phyloP scores from a whole-genome alignment of 345 rosid genomes.

The Ceriops zippeliana region DNA sequence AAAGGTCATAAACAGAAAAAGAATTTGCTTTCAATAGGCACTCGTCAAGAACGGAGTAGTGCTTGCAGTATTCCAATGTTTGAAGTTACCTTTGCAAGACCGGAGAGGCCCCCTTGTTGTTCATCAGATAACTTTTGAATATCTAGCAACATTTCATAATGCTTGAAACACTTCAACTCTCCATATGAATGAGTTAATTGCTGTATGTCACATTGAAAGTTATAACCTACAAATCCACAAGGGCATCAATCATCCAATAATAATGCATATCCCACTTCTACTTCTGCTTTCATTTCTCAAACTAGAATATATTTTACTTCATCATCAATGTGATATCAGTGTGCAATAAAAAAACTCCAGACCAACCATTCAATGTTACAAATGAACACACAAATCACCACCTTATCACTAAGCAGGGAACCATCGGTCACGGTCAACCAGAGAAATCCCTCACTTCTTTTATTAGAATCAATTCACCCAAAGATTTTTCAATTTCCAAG shows the following conservation, averaged over 20 bases:
- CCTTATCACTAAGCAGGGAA: no score
- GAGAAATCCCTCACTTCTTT: not conserved
- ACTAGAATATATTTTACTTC: not conserved
- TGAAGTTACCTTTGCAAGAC: constrained; percentile 65
- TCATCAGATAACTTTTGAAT: constrained; percentile 72
- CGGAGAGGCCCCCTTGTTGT: constrained; percentile 71
- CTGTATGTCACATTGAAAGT: constrained; percentile 72
- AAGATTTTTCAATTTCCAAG: not conserved
- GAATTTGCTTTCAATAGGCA: not conserved
- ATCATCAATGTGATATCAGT: no score
- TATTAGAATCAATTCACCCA: not conserved
- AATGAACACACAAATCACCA: no score
- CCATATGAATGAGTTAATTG: constrained; percentile 65
- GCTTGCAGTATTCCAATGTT: constrained; percentile 1
- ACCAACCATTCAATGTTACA: no score
- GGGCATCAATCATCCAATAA: not conserved
- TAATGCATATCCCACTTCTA: not conserved
- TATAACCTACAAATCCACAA: constrained; percentile 56
- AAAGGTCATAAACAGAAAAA: not conserved
- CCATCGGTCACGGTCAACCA: no score
- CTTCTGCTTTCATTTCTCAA: not conserved
- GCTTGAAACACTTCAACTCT: constrained; percentile 72
- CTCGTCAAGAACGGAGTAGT: constrained; percentile 4
- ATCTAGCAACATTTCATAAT: constrained; percentile 78
- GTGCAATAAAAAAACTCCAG: no score